These are phyloP conservation scores for Pyrenochaeta sp. DNA, from an alignment of 2,329 filamentous ascomycete genomes.

Conservation along the genomic window DNA sequence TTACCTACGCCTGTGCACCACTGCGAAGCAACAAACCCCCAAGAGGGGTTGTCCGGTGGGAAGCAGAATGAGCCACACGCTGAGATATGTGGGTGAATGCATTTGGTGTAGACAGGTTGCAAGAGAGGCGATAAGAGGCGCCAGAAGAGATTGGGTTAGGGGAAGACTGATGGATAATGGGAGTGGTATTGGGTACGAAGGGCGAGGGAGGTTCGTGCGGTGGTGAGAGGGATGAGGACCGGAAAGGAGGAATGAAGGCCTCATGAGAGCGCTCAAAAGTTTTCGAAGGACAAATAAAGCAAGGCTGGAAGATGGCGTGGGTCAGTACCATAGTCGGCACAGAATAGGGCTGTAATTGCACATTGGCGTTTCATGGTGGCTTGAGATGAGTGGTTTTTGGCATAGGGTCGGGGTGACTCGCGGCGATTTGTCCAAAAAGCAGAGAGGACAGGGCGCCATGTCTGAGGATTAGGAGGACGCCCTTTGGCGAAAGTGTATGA, in stretches of 20 bases:
- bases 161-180: conserved; percentile 14
- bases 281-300: too few species aligned
- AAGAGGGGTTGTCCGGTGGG: conserved; percentile 26
- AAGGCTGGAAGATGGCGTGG: too few species aligned
- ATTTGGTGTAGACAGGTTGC: conserved; percentile 28
- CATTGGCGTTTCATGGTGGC: too few species aligned
- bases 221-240: too few species aligned
- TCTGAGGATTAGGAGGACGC: too few species aligned
- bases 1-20: conserved; percentile 25
- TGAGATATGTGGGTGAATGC: conserved; percentile 17
- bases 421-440: not conserved
- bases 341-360: too few species aligned
- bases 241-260: not conserved
- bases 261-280: too few species aligned
- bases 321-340: too few species aligned
- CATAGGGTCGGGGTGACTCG: not conserved
- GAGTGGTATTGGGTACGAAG: not conserved
- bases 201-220: not conserved
- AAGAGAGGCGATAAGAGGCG: conserved; percentile 15
- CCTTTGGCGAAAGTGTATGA: too few species aligned
- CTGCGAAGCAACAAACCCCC: conserved; percentile 4
- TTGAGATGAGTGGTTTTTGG: too few species aligned
- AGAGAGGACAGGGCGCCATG: too few species aligned
- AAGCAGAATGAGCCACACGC: conserved; percentile 12
- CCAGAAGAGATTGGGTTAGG: conserved; percentile 17